A percentile compares a stretch with the other conserved stretches of the same genome.
Conservation (phyloP, 257 asterid species). For the Solanum virginianum region DNA sequence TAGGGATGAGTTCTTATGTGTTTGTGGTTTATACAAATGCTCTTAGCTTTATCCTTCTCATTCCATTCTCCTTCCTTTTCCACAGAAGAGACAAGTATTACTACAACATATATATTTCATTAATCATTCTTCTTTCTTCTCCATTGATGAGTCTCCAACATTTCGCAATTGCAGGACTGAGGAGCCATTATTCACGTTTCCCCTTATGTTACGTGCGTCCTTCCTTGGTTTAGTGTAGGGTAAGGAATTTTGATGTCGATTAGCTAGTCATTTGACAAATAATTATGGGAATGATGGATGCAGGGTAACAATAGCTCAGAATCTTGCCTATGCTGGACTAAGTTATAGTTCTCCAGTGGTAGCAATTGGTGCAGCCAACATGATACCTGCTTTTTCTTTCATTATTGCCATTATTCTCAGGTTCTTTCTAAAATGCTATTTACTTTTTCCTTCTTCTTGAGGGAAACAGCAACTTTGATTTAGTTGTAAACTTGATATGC, state of each 20-base stretch:
- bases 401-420: conserved; percentile 43
- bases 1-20: conserved; percentile 62
- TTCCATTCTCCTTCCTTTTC: conserved; percentile 25
- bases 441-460: too few relatives aligned
- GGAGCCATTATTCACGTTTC: conserved; percentile 25
- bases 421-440: conserved; percentile 1
- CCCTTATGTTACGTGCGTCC: conserved; percentile 32
- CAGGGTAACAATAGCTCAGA: conserved; percentile 63
- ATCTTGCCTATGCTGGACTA: conserved; percentile 60
- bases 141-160: not conserved
- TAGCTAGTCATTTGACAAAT: not conserved
- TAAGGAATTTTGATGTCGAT: conserved; percentile 1
- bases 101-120: not conserved
- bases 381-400: conserved; percentile 55
- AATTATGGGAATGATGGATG: conserved; percentile 3
- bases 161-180: conserved; percentile 22
- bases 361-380: conserved; percentile 65
- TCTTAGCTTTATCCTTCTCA: conserved; percentile 45
- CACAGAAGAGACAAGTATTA: conserved; percentile 21
- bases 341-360: conserved; percentile 73
- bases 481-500: too few relatives aligned
- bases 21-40: conserved; percentile 67
- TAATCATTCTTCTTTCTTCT: not conserved
- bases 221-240: conserved; percentile 64
- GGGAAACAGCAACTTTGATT: too few relatives aligned